Percentiles rank a stretch among this genome's conserved stretches.
phyloP scores from a whole-genome alignment of 805 yeast genomes.

The Pichia pseudocactophila region DNA sequence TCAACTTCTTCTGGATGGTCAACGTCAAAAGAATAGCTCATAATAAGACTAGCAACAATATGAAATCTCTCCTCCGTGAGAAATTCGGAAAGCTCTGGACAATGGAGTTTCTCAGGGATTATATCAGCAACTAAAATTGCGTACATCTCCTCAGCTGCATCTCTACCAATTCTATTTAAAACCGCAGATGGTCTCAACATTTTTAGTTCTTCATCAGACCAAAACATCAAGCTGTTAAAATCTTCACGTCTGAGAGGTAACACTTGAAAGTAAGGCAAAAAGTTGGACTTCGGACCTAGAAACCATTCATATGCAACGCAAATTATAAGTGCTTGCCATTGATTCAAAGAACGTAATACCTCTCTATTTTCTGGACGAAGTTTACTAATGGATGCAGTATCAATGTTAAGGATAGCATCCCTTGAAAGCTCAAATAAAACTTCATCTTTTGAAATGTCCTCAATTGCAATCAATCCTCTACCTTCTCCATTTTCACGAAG shows the following conservation, averaged over 20 bases:
- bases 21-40: constrained; percentile 89
- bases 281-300: constrained; percentile 39
- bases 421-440: constrained; percentile 64
- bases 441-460: constrained; percentile 55
- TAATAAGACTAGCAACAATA: constrained; percentile 66
- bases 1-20: constrained; percentile 30
- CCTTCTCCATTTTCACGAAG: constrained; percentile 56
- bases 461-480: constrained; percentile 61
- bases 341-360: constrained; percentile 37
- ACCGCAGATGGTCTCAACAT: constrained; percentile 63
- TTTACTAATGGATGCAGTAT: constrained; percentile 39
- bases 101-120: constrained; percentile 31
- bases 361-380: constrained; percentile 27
- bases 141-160: constrained; percentile 55
- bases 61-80: constrained; percentile 53
- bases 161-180: constrained; percentile 59
- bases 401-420: constrained; percentile 45
- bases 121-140: constrained; percentile 31
- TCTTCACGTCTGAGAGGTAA: constrained; percentile 40
- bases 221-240: constrained; percentile 68
- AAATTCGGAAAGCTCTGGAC: constrained; percentile 25
- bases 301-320: constrained; percentile 55
- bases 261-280: constrained; percentile 65
- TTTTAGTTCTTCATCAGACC: constrained; percentile 57
- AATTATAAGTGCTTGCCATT: constrained; percentile 75